Conservation (phyloP, 495 filamentous ascomycete genomes). For the Aspergillus steynii region DNA sequence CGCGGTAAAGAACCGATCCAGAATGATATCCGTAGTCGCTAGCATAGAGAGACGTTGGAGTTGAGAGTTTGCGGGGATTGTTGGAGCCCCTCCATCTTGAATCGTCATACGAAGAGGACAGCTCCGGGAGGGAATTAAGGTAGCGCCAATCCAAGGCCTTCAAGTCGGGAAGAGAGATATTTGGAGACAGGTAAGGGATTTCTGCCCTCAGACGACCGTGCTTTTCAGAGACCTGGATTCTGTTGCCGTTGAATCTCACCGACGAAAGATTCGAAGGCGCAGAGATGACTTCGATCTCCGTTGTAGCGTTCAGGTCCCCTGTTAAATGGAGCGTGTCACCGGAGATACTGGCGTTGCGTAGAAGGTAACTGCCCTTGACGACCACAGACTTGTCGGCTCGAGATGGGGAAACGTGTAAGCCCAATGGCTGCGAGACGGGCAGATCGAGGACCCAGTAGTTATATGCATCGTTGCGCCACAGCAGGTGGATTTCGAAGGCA, state of each 20-base stretch:
- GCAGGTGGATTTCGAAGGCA: too few species aligned
- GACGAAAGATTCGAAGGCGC: conserved; percentile 50
- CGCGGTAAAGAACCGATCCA: conserved; percentile 68
- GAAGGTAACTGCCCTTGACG: conserved; percentile 72
- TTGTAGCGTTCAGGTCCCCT: conserved; percentile 72
- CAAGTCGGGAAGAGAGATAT: conserved; percentile 55
- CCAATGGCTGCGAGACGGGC: conserved; percentile 26
- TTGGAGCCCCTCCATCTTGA: conserved; percentile 66
- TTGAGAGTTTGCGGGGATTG: conserved; percentile 51
- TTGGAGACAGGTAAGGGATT: conserved; percentile 52
- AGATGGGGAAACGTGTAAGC: conserved; percentile 38
- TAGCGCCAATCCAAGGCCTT: conserved; percentile 65
- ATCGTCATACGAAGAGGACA: conserved; percentile 64
- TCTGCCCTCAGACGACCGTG: conserved; percentile 55
- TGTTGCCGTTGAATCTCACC: conserved; percentile 60
- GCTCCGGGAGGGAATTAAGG: conserved; percentile 70
- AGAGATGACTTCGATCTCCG: conserved; percentile 64
- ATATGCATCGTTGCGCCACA: conserved; percentile 60
- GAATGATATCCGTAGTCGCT: conserved; percentile 76
- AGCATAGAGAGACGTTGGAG: conserved; percentile 63
- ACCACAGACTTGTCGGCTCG: conserved; percentile 54
- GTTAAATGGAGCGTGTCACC: conserved; percentile 56
- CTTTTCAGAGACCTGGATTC: conserved; percentile 40
- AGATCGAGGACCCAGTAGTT: conserved; percentile 71
- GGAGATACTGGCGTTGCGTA: conserved; percentile 59